Evolutionary conservation across 2,329 filamentous ascomycete species (phyloP).

Genomic region (Aspergillus carbonarius): DNA sequence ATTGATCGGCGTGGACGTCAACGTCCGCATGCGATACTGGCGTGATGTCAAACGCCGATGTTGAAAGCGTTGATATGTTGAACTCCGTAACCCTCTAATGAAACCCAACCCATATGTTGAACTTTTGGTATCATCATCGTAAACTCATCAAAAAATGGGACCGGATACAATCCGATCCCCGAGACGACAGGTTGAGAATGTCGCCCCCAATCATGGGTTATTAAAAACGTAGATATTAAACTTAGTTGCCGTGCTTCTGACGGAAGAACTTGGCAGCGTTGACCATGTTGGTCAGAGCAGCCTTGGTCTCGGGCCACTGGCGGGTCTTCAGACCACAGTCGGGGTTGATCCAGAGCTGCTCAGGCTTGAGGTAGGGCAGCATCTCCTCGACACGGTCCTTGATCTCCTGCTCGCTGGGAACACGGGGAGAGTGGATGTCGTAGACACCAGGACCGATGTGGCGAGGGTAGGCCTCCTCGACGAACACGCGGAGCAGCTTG

Average conservation of each 20-base stretch:
- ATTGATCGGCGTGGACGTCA: constrained; percentile 23
- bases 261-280: constrained; percentile 97
- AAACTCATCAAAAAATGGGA: constrained; percentile 37
- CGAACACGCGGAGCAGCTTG: constrained; percentile 98
- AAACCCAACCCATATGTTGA: constrained; percentile 44
- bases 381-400: constrained; percentile 97
- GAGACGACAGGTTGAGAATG: constrained; percentile 41
- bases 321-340: constrained; percentile 99
- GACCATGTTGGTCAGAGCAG: constrained; percentile 93
- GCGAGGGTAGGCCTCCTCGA: constrained; percentile 93
- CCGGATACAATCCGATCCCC: constrained; percentile 24
- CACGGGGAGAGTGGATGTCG: constrained; percentile 98
- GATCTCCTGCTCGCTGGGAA: constrained; percentile 97
- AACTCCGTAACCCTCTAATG: constrained; percentile 38
- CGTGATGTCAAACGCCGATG: constrained; percentile 41
- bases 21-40: constrained; percentile 14
- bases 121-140: constrained; percentile 45
- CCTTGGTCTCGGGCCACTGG: constrained; percentile 98
- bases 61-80: constrained; percentile 27
- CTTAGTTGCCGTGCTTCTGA: constrained; percentile 64
- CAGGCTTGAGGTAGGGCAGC: constrained; percentile 93
- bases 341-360: constrained; percentile 99
- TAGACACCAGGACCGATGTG: constrained; percentile 99
- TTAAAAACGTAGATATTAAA: constrained; percentile 14
- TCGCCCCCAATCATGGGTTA: constrained; percentile 29